Base-by-base conservation (phyloP, 805 yeast genomes). In the Lipomyces starkeyi region DNA sequence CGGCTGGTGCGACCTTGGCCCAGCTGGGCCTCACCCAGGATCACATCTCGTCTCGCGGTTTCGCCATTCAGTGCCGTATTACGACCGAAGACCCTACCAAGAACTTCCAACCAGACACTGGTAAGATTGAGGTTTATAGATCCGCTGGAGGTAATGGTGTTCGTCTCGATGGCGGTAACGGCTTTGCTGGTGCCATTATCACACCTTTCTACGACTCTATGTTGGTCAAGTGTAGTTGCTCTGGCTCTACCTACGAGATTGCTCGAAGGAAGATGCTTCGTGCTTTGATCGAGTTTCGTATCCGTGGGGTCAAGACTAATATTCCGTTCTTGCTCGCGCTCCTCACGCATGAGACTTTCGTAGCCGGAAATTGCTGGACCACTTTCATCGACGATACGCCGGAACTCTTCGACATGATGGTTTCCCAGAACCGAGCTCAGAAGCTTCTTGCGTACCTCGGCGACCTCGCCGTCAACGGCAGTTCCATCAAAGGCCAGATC, bases 141-240 rank as follows among this genome's bases (percentile, higher is more conserved):
- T 93, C 98, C 58, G 91, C 98, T 27, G 99, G 99, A 82, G 99
- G 99, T 84, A 95, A 95, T 78, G 99, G 99, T 80, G 98, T 95
- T 59, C 89, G 99, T 83, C 85, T 95, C 74, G 99, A 94, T 77
- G 99, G 99, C 83, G 98, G 98, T 82, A 94, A 94, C 79, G 98
- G 97, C 2, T 94, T 92, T 80, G 97, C 97, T 13, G 99, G 99
- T 72, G 91, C 98, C 27, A 88, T 95, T 73, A 95, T 94, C 74
- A 89, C 97, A 43, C 99, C 99, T 55, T 97, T 92, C 81, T 94
- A 94, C 82, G 99, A 94, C 82, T 93, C 98, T 49, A 91, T 94
- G 97, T 86, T 94, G 85, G 99, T 94, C 73, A 94, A 94, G 82
- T 94, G 99, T 80, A 87, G 97, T 47, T 92, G 98, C 78, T 88